These are phyloP conservation scores for Ophiocordyceps unilateralis DNA, from an alignment of 2,329 filamentous ascomycete species.

Conservation along the genomic window DNA sequence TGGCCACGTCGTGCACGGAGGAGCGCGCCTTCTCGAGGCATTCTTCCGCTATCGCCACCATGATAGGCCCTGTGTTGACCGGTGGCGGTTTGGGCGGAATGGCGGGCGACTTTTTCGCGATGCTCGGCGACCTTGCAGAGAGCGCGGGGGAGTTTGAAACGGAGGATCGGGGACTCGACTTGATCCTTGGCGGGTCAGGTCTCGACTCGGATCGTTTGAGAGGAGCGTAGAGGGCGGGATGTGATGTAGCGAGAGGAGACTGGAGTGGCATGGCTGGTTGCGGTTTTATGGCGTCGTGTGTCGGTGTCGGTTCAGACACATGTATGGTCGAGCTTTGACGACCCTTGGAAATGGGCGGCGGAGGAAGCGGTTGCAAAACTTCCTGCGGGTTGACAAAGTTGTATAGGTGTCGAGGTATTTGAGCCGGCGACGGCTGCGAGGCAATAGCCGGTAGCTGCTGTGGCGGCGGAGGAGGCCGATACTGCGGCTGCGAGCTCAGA, in stretches of 20 bases:
- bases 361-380: constrained; percentile 16
- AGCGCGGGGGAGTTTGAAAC: constrained; percentile 24
- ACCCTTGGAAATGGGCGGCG: constrained; percentile 8
- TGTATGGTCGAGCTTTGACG: constrained; percentile 5
- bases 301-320: constrained; percentile 3
- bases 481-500: constrained; percentile 13
- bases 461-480: constrained; percentile 6
- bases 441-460: constrained; percentile 3
- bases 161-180: constrained; percentile 20
- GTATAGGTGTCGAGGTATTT: constrained; percentile 5
- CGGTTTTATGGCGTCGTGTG: constrained; percentile 2
- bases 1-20: constrained; percentile 28
- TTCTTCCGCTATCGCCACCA: constrained; percentile 60
- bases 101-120: constrained; percentile 24
- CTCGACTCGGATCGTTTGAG: constrained; percentile 4
- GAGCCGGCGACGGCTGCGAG: background rate
- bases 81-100: constrained; percentile 22
- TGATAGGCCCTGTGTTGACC: constrained; percentile 36
- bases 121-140: constrained; percentile 20
- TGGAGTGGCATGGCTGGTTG: constrained; percentile 1
- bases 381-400: constrained; percentile 22
- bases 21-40: constrained; percentile 51
- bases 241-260: constrained; percentile 4
- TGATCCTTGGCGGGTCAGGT: constrained; percentile 8
- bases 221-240: constrained; percentile 2